Conservation (phyloP, 2,329 filamentous ascomycete genomes). For the Exophiala bonariae region DNA sequence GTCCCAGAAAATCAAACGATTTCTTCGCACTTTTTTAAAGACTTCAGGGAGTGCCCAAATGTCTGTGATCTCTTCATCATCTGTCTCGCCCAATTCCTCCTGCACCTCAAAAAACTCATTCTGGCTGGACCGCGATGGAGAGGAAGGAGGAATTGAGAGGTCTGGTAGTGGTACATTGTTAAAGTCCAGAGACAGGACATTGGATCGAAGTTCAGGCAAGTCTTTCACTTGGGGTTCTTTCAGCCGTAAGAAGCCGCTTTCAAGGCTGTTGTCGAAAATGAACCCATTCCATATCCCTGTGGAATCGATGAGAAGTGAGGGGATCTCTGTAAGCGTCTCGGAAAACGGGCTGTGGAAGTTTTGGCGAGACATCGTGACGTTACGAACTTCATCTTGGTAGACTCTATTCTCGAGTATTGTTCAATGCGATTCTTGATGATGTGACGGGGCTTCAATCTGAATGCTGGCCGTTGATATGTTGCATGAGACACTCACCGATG, state of each 20-base stretch:
- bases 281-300: conserved; percentile 23
- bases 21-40: conserved; percentile 13
- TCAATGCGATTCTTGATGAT: too few species aligned
- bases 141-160: conserved; percentile 11
- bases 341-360: conserved; percentile 13
- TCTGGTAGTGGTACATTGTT: conserved; percentile 17
- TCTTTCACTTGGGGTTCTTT: conserved; percentile 9
- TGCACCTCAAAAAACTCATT: too few species aligned
- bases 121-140: too few species aligned
- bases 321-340: conserved; percentile 4
- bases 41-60: conserved; percentile 38
- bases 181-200: conserved; percentile 15
- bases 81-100: conserved; percentile 20
- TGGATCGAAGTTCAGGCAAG: conserved; percentile 12
- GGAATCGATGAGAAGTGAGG: neutral
- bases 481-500: too few species aligned
- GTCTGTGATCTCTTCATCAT: conserved; percentile 28
- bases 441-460: too few species aligned
- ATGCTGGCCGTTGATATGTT: too few species aligned
- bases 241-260: conserved; percentile 22
- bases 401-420: neutral
- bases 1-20: conserved; percentile 42
- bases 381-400: conserved; percentile 5
- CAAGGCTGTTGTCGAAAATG: conserved; percentile 18
- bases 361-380: conserved; percentile 10